Conservation (phyloP, 768 basidiomycete species). For the Boletus rubroflammeus region DNA sequence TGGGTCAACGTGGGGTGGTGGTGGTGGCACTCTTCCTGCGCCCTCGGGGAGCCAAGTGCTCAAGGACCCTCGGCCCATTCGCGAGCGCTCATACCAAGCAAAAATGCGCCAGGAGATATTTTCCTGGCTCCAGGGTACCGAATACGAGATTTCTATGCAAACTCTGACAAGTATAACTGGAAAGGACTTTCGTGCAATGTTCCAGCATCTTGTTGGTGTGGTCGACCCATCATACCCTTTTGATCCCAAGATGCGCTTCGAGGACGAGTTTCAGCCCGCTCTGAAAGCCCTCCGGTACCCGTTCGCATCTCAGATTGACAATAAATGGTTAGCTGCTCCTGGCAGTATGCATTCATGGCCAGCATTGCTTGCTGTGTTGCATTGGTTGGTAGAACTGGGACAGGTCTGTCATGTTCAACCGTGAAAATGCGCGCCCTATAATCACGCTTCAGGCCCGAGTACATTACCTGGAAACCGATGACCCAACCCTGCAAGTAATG, state of each 20-base stretch:
- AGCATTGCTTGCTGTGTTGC: slow-evolving; percentile 76
- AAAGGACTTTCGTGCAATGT: slow-evolving; percentile 83
- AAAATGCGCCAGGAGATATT: slow-evolving; percentile 78
- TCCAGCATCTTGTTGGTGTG: slow-evolving; percentile 67
- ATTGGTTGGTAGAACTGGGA: slow-evolving; percentile 88
- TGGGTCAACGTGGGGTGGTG: slow-evolving; percentile 70
- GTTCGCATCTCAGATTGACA: slow-evolving; percentile 70
- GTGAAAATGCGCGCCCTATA: not conserved
- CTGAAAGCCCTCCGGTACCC: slow-evolving; percentile 82
- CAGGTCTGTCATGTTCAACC: slow-evolving; percentile 51
- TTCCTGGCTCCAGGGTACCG: slow-evolving; percentile 61
- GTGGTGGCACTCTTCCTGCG: slow-evolving; percentile 41
- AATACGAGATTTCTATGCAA: slow-evolving; percentile 64
- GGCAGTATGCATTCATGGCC: slow-evolving; percentile 95
- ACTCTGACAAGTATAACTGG: slow-evolving; percentile 75
- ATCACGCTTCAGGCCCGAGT: slow-evolving; percentile 27
- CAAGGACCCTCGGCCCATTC: slow-evolving; percentile 76
- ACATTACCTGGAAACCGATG: slow-evolving; percentile 55
- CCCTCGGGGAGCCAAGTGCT: slow-evolving; percentile 52
- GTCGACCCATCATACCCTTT: slow-evolving; percentile 71
- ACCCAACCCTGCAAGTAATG: slow-evolving; percentile 65
- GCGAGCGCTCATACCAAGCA: slow-evolving; percentile 68
- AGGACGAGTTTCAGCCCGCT: slow-evolving; percentile 79
- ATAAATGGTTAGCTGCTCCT: slow-evolving; percentile 83
- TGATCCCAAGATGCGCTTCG: slow-evolving; percentile 52